Evolutionary conservation across 2,329 filamentous ascomycete species (phyloP).

Genomic region (Sclerotinia glacialis): DNA sequence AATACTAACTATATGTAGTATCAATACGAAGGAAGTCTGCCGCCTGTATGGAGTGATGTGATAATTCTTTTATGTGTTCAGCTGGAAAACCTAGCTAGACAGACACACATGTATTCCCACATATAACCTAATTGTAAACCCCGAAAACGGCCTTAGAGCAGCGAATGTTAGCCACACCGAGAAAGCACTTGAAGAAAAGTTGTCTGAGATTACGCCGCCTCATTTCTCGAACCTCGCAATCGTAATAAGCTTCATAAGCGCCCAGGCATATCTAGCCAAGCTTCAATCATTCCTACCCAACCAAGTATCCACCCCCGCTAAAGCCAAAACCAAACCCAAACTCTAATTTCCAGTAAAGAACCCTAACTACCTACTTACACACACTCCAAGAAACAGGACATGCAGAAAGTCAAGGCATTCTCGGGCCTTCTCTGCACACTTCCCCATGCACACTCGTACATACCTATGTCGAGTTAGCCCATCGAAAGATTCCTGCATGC

Average conservation of each 20-base stretch:
- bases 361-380: background rate
- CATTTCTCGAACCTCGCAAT: background rate
- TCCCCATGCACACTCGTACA: too few relatives aligned
- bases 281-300: constrained; percentile 3
- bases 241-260: background rate
- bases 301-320: constrained; percentile 1
- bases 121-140: background rate
- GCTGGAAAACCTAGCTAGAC: background rate
- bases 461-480: background rate
- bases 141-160: background rate
- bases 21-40: background rate
- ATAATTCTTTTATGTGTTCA: background rate
- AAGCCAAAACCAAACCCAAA: background rate
- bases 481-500: background rate
- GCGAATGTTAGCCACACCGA: background rate
- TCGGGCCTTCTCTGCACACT: constrained; percentile 11
- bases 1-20: background rate
- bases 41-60: background rate
- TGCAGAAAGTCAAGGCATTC: background rate
- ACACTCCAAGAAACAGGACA: background rate
- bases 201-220: background rate
- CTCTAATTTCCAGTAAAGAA: background rate
- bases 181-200: background rate
- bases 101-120: background rate
- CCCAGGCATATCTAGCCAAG: background rate